Percentiles rank a stretch among this genome's conserved stretches.
Evolutionary conservation across 2,329 filamentous ascomycete species (phyloP).

Genomic region (Magnaporthales sp.): DNA sequence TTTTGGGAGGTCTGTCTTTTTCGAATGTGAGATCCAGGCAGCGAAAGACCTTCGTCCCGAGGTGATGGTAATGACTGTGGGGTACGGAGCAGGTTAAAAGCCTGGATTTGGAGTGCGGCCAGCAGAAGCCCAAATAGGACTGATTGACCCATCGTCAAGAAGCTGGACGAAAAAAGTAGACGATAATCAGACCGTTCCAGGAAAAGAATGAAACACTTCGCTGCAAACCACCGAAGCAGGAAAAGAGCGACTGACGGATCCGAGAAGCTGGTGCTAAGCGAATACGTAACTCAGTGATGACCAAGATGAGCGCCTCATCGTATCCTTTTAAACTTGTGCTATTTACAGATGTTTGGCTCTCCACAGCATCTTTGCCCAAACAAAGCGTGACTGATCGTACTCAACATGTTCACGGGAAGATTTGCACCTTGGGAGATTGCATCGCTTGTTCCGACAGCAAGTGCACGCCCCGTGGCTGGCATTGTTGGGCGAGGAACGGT

Average conservation of each 20-base stretch:
- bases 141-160: not conserved
- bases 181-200: not conserved
- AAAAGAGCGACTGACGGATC: not conserved
- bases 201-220: not conserved
- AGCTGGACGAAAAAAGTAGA: not conserved
- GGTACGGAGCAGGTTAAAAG: not conserved
- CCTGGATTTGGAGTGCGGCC: not conserved
- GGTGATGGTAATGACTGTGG: not conserved
- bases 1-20: not conserved
- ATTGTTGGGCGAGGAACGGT: not conserved
- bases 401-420: not conserved
- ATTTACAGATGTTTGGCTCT: not conserved
- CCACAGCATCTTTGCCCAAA: not conserved
- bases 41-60: not conserved
- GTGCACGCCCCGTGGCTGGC: not conserved
- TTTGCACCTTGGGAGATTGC: not conserved
- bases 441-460: not conserved
- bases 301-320: not conserved
- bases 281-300: not conserved
- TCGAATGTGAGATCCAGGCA: not conserved
- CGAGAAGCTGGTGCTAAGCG: not conserved
- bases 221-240: not conserved
- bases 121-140: not conserved
- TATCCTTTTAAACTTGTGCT: not conserved
- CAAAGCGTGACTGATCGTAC: not conserved